Conservation (phyloP, 2,329 filamentous ascomycete species). For the Alternaria postmessia region DNA sequence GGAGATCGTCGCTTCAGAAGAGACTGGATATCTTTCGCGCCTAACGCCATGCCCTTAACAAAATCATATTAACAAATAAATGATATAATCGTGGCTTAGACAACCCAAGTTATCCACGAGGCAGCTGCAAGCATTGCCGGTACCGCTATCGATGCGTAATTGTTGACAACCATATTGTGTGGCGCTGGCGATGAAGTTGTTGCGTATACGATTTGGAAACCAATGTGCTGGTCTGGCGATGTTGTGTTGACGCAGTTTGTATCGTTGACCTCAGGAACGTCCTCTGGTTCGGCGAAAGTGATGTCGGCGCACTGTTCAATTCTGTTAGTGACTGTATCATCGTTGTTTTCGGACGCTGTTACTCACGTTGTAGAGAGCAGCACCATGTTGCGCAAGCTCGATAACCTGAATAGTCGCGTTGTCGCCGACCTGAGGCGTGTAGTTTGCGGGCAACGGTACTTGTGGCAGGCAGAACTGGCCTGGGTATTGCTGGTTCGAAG, state of each 20-base stretch:
- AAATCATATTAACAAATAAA: conserved; percentile 13
- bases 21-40: conserved; percentile 35
- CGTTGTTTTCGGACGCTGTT: neutral
- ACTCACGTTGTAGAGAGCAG: conserved; percentile 79
- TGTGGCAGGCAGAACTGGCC: conserved; percentile 90
- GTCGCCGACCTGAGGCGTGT: conserved; percentile 79
- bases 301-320: conserved; percentile 86
- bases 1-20: conserved; percentile 4
- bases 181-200: conserved; percentile 47
- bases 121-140: conserved; percentile 40
- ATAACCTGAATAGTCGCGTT: conserved; percentile 90
- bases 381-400: conserved; percentile 83
- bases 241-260: conserved; percentile 90
- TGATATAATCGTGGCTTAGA: neutral
- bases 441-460: conserved; percentile 78
- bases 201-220: conserved; percentile 80
- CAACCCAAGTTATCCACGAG: conserved; percentile 39
- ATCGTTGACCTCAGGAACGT: conserved; percentile 77
- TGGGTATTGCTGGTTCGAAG: conserved; percentile 82
- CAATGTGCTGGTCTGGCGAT: conserved; percentile 58
- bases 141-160: conserved; percentile 36
- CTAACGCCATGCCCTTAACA: conserved; percentile 22
- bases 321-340: conserved; percentile 8
- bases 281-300: conserved; percentile 81
- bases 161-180: conserved; percentile 33